A percentile compares a stretch with the other conserved stretches of the same genome.
Evolutionary conservation across 2,329 filamentous ascomycete species (phyloP).

Genomic region (Talaromyces sp.): DNA sequence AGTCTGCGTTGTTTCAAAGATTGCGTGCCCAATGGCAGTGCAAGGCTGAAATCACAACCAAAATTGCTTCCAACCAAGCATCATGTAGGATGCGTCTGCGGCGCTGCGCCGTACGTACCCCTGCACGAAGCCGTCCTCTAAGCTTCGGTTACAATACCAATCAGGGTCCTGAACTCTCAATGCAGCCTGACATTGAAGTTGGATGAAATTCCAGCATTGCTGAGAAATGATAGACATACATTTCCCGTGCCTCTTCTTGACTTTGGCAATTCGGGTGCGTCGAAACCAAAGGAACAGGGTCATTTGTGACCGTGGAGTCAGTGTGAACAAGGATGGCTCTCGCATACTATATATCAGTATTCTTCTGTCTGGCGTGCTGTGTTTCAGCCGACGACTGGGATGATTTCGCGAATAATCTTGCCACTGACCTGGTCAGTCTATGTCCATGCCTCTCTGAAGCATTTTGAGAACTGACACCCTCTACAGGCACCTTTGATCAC

Average conservation of each 20-base stretch:
- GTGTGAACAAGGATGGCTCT: background rate
- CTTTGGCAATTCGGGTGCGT: background rate
- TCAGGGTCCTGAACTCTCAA: background rate
- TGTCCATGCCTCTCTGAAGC: background rate
- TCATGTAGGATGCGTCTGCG: background rate
- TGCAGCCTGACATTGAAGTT: background rate
- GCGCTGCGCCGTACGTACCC: background rate
- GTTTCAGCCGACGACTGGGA: constrained; percentile 30
- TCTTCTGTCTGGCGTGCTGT: constrained; percentile 18
- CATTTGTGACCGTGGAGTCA: background rate
- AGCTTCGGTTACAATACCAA: background rate
- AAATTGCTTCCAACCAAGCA: background rate
- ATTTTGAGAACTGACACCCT: background rate
- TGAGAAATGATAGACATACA: background rate
- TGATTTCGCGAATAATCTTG: constrained; percentile 37
- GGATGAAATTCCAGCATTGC: background rate
- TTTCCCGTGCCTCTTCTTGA: background rate
- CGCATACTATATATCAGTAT: background rate
- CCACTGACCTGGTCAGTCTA: constrained; percentile 33
- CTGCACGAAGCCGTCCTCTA: background rate
- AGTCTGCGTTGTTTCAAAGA: background rate
- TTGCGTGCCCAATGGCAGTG: constrained; percentile 5
- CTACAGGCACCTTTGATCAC: constrained; percentile 32
- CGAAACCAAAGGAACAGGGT: background rate
- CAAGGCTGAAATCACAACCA: constrained; percentile 1